Percentiles rank a stretch among this genome's conserved stretches.
Evolutionary conservation across 306 rosid species (phyloP).

Genomic region (Rubus parviflorus): DNA sequence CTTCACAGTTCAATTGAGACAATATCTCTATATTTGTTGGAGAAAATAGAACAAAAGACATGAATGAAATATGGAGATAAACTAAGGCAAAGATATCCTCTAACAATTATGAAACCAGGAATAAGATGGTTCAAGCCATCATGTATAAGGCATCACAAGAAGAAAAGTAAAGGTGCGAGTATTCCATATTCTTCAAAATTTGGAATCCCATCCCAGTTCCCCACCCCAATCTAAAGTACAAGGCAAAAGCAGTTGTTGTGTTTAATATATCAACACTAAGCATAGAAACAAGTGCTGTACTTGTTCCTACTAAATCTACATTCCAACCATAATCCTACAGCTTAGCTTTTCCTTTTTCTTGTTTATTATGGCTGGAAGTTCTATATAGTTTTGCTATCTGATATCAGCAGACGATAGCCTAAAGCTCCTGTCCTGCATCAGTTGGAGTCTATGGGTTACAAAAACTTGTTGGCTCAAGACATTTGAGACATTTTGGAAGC

Average conservation of each 20-base stretch:
- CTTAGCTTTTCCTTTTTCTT: neutral
- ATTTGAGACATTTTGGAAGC: neutral
- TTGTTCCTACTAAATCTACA: neutral
- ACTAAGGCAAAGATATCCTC: neutral
- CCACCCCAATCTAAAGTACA: neutral
- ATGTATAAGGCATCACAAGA: neutral
- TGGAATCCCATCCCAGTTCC: neutral
- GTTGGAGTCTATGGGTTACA: neutral
- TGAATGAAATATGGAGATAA: neutral
- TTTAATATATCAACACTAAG: neutral
- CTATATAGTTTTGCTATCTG: neutral
- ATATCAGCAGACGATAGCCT: neutral
- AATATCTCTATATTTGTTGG: neutral
- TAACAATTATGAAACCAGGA: neutral
- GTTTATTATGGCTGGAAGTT: neutral
- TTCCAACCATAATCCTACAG: neutral
- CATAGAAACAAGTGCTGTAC: neutral
- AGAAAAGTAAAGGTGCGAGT: neutral
- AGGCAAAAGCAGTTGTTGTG: neutral
- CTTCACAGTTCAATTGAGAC: neutral
- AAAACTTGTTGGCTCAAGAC: neutral
- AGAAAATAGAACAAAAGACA: neutral
- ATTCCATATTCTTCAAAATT: neutral
- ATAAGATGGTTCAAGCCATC: neutral
- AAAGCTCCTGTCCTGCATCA: neutral